Base-by-base conservation (phyloP, 2,329 filamentous ascomycete genomes). In the Trichophyton schoenleinii region DNA sequence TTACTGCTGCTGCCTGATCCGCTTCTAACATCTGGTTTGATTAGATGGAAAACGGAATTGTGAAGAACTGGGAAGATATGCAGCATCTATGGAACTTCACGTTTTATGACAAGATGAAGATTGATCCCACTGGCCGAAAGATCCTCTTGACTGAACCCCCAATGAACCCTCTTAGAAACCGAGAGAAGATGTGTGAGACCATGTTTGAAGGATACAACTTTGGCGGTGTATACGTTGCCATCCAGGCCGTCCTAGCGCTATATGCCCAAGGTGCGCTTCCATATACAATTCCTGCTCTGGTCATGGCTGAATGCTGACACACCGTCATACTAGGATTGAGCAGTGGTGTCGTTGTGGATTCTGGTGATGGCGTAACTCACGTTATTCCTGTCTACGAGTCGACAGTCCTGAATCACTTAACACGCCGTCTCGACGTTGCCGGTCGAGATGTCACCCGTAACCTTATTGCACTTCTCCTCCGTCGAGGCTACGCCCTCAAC, bases 31-130 rank as follows among this genome's bases (percentile, higher is more conserved):
- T 36, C 22, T 4, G 44, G 57, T 61, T 28, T 68, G 63, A 44
- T 7, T 75, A 87, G 84, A 99, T 99, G 94, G 94, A 99, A 77
- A 99, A 99, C 75, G 94, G 94, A 70, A 97, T 99, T 70, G 91
- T 99, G 68, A 97, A 96, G 83, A 91, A 91, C 73, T 99, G 94
- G 94, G 94, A 99, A 69, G 94, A 99, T 76, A 99, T 99, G 94
- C 89, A 96, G 80, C 92, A 97, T 73, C 86, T 99, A 61, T 99
- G 94, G 94, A 92, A 99, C 78, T 97, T 95, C 75, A 99, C 94
- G 25, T 99, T 99, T 76, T 87, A 84, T 76, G 92, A 99, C 75
- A 97, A 97, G 84, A 89, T 99, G 84, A 85, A 91, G 75, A 81
- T 99, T 68, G 89, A 97, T 74, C 85, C 94, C 1, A 84, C 84